Conservation (phyloP, 495 filamentous ascomycete species). For the Acidomyces sp. region DNA sequence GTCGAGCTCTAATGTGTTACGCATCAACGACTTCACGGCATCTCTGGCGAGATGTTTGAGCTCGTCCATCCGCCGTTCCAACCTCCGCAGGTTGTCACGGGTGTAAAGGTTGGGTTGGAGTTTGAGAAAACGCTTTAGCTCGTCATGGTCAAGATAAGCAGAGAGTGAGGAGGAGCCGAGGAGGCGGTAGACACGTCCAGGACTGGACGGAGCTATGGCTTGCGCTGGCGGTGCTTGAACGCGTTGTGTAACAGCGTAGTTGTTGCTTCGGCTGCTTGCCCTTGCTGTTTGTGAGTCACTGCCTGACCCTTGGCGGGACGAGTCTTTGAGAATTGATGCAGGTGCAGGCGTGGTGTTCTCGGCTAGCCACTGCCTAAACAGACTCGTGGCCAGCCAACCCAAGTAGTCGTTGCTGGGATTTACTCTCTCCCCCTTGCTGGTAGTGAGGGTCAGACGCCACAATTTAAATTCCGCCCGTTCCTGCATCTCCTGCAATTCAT, state of each 20-base stretch:
- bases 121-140: conserved; percentile 78
- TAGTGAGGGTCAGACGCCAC: conserved; percentile 67
- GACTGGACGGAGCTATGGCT: conserved; percentile 18
- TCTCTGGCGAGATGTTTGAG: conserved; percentile 70
- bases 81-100: conserved; percentile 63
- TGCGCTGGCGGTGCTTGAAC: conserved; percentile 3
- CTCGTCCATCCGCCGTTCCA: conserved; percentile 78
- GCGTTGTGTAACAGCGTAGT: conserved; percentile 17
- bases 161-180: conserved; percentile 39
- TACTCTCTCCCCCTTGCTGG: conserved; percentile 66
- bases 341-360: conserved; percentile 67
- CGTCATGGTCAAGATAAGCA: conserved; percentile 66
- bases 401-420: conserved; percentile 63
- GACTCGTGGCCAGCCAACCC: conserved; percentile 72
- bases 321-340: conserved; percentile 27
- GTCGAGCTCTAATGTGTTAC: conserved; percentile 68
- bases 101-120: conserved; percentile 53
- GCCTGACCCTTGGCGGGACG: conserved; percentile 4
- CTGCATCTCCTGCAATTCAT: conserved; percentile 52
- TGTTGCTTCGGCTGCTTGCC: conserved; percentile 11
- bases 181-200: conserved; percentile 58
- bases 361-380: conserved; percentile 83
- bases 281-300: background rate
- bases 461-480: conserved; percentile 60
- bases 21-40: conserved; percentile 73